phyloP scores from a whole-genome alignment of 2,329 filamentous ascomycete species.

The Blastomyces percursus region DNA sequence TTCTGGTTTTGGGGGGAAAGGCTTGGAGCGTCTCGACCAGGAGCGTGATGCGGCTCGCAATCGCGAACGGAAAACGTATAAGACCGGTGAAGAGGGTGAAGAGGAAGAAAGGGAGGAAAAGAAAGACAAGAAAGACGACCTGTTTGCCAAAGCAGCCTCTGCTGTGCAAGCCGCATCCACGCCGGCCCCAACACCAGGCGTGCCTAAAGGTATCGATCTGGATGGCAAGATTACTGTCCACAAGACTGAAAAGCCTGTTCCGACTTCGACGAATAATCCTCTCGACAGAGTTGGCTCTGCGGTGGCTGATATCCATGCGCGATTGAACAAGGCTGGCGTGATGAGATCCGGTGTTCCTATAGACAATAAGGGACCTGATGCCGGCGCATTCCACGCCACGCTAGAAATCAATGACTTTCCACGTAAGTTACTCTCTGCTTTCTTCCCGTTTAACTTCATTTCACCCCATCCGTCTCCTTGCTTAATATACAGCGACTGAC shows the following conservation, averaged over 20 bases:
- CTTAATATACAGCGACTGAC: constrained; percentile 4
- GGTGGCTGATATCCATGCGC: constrained; percentile 79
- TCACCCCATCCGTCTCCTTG: constrained; percentile 8
- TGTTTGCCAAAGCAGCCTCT: constrained; percentile 50
- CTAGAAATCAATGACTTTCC: constrained; percentile 99
- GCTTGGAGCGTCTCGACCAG: constrained; percentile 80
- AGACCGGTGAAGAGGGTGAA: constrained; percentile 75
- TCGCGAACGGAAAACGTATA: constrained; percentile 79
- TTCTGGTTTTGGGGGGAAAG: constrained; percentile 89
- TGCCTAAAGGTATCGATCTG: constrained; percentile 49
- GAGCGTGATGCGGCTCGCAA: constrained; percentile 79
- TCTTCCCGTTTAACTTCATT: constrained; percentile 1
- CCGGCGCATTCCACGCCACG: constrained; percentile 91
- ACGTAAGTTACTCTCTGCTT: constrained; percentile 38
- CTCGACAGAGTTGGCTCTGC: constrained; percentile 84
- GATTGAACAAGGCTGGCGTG: constrained; percentile 78
- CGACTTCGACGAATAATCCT: constrained; percentile 47
- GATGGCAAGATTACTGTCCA: constrained; percentile 63
- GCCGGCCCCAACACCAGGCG: constrained; percentile 26
- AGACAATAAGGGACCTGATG: constrained; percentile 96
- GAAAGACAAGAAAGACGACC: constrained; percentile 48
- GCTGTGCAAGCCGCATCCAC: constrained; percentile 54
- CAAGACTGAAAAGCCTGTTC: constrained; percentile 50
- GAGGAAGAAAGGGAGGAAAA: constrained; percentile 59
- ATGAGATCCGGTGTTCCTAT: constrained; percentile 87